Base-by-base conservation (phyloP, 805 yeast species). In the Komagataella mondaviorum region DNA sequence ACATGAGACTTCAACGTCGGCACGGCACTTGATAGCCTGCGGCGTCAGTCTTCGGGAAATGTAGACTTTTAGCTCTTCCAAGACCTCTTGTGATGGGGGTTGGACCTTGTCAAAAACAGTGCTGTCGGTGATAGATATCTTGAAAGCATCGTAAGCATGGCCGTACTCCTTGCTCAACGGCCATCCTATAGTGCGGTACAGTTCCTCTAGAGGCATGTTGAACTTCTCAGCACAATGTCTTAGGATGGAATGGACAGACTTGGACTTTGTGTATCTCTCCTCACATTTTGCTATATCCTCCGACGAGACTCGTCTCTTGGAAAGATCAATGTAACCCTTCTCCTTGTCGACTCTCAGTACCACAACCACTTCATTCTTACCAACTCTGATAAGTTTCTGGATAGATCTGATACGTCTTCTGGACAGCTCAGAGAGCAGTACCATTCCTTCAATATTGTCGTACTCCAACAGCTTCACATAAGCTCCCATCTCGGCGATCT, bases 401-500 rank as follows among this genome's bases (percentile, higher is more conserved):
- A 93, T 93, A 51, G 97, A 88, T 70, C 99, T 81, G 63, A 93
- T 93, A 75, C 99, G 95, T 77, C 99, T 88, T 80, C 99, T 87
- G 44, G 98, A 90, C 60, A 93, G 78, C 72, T 93, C 99, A 46
- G 96, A 85, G 62, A 93, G 78, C 58, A 93, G 75, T 53, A 93
- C 96, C 99, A 93, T 93, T 63, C 99, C 99, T 71, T 93, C 99
- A 64, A 93, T 91, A 68, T 91, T 93, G 71, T 93, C 98, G 66
- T 93, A 93, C 71, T 93, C 99, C 57, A 93, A 77, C 57, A 93
- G 77, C 69, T 89, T 91, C 57, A 93, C 96, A 68, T 93, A 93
- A 12, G 99, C 99, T 54, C 99, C 99, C 99, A 93, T 93, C 70
- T 93, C 99, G 59, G 98, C 99, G 61, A 93, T 93, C 68, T 87